phyloP scores from a whole-genome alignment of 179 eudicot species.

The Actinidia arguta region DNA sequence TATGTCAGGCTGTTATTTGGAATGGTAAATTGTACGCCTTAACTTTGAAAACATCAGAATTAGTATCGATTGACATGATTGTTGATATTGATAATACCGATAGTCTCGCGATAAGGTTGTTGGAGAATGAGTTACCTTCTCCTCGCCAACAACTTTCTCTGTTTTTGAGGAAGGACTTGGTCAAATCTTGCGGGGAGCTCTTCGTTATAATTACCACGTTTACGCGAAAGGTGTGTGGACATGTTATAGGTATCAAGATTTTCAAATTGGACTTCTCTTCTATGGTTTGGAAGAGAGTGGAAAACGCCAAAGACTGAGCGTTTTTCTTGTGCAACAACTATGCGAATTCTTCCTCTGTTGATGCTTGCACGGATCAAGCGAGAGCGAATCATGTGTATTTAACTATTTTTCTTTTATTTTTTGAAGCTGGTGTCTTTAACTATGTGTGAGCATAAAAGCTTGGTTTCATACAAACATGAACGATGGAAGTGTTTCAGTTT shows the following conservation, averaged over 20 bases:
- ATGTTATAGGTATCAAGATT: not conserved
- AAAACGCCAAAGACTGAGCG: not conserved
- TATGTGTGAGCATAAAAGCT: not conserved
- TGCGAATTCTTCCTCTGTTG: not conserved
- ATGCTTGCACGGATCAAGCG: not conserved
- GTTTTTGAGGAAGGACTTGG: not conserved
- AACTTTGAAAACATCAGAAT: too few species aligned
- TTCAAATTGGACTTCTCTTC: constrained; percentile 4
- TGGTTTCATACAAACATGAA: constrained; percentile 11
- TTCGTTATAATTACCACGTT: not conserved
- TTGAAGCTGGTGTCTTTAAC: constrained; percentile 11
- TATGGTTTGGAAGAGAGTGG: constrained; percentile 15
- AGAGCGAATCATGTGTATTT: not conserved
- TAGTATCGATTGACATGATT: too few species aligned
- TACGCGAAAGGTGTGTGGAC: not conserved
- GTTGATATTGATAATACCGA: too few species aligned
- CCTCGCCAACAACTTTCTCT: not conserved
- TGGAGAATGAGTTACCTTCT: not conserved
- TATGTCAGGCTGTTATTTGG: too few species aligned
- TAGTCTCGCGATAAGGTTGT: too few species aligned
- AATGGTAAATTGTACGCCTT: too few species aligned
- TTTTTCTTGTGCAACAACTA: not conserved
- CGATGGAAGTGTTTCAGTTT: not conserved
- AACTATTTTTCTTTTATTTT: too few species aligned
- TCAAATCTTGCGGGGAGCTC: not conserved